Conservation (phyloP, 257 asterid species). For the Handroanthus guayacan region DNA sequence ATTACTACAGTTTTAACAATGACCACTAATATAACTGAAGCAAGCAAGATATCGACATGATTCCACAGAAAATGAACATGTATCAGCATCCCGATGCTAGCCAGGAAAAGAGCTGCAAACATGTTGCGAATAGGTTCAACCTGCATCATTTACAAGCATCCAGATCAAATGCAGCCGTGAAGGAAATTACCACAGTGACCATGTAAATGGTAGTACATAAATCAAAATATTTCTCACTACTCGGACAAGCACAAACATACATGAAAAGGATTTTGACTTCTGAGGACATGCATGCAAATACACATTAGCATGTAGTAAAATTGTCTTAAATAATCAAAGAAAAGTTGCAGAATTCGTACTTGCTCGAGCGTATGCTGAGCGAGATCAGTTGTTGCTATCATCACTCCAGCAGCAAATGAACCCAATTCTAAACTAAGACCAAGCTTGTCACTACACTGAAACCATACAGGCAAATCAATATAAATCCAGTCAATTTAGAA, state of each 20-base stretch:
- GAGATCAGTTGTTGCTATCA: conserved; percentile 98
- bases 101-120: conserved; percentile 98
- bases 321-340: conserved; percentile 18
- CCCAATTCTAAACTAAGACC: conserved; percentile 99
- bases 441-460: conserved; percentile 99
- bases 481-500: conserved; percentile 30
- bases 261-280: conserved; percentile 6
- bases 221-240: background rate
- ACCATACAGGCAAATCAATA: conserved; percentile 40
- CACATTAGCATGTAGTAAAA: conserved; percentile 2
- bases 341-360: conserved; percentile 47
- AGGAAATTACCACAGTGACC: conserved; percentile 20
- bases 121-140: conserved; percentile 97
- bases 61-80: conserved; percentile 98
- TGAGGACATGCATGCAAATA: conserved; percentile 8
- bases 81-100: conserved; percentile 99
- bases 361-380: conserved; percentile 98
- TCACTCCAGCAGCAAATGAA: conserved; percentile 99
- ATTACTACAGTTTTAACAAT: conserved; percentile 80
- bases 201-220: background rate
- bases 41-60: conserved; percentile 96
- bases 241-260: conserved; percentile 17
- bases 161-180: conserved; percentile 36
- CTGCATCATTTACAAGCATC: conserved; percentile 52
- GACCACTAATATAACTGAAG: conserved; percentile 94